Percentiles rank a stretch among this genome's conserved stretches.
phyloP scores from a whole-genome alignment of 176 grass and related monocot genomes.

The Zea luxurians region DNA sequence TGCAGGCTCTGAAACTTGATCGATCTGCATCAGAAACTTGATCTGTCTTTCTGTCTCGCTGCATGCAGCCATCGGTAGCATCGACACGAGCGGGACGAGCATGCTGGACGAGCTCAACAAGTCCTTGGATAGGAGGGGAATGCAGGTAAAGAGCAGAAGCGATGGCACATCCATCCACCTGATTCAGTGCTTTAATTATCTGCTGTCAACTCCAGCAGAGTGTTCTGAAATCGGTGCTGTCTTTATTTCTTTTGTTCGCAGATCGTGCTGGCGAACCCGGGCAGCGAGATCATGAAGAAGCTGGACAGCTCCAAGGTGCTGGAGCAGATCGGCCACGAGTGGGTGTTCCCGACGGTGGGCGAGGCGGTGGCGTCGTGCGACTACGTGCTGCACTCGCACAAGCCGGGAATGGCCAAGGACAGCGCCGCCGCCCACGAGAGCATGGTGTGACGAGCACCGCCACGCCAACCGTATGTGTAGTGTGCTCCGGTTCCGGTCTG shows the following conservation, averaged over 20 bases:
- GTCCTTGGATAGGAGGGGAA: slow-evolving; percentile 52
- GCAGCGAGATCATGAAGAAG: slow-evolving; percentile 97
- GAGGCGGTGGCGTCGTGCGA: slow-evolving; percentile 70
- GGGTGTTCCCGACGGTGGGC: slow-evolving; percentile 84
- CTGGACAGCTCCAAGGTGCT: slow-evolving; percentile 79
- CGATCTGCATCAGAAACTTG: background rate
- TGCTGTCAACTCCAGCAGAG: background rate
- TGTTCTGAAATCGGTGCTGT: background rate
- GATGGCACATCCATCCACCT: background rate
- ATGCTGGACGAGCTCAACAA: slow-evolving; percentile 91
- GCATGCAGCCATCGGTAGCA: slow-evolving; percentile 84
- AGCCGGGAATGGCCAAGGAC: slow-evolving; percentile 29
- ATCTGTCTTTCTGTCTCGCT: background rate
- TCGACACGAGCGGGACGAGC: slow-evolving; percentile 86
- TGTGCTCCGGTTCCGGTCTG: background rate
- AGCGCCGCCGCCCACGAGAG: slow-evolving; percentile 29
- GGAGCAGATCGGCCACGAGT: slow-evolving; percentile 73
- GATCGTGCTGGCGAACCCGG: slow-evolving; percentile 82
- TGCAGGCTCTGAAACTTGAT: slow-evolving; percentile 15
- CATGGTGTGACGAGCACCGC: slow-evolving; percentile 46
- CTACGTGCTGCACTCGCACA: slow-evolving; percentile 62
- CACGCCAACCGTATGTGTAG: background rate
- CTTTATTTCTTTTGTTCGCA: too few relatives aligned
- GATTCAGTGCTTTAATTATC: too few relatives aligned
- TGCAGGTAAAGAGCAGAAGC: slow-evolving; percentile 57